Conservation (phyloP, 257 asterid species). For the Solanum bulbocastanum region DNA sequence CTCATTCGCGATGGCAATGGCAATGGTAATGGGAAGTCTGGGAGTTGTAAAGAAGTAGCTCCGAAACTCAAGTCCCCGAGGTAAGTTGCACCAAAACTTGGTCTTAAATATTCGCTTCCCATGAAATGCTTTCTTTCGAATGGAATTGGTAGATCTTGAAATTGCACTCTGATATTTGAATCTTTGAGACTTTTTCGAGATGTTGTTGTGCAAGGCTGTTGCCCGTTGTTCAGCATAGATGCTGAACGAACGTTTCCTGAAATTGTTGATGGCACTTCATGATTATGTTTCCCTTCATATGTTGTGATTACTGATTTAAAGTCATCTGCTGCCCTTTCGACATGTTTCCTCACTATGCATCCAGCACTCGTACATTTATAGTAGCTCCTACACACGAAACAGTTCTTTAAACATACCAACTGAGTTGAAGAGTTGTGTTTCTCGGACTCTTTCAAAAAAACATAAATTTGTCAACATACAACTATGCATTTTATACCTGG, state of each 20-base stretch:
- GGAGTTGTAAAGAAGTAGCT: neutral
- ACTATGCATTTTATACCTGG: constrained; percentile 35
- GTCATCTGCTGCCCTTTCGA: constrained; percentile 68
- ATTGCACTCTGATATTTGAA: neutral
- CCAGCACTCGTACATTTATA: constrained; percentile 80
- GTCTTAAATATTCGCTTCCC: neutral
- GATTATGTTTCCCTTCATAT: constrained; percentile 83
- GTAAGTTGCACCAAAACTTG: neutral
- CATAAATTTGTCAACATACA: neutral
- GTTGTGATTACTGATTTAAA: constrained; percentile 60
- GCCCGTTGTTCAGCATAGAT: neutral
- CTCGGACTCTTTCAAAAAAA: neutral
- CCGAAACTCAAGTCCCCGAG: neutral
- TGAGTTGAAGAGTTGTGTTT: neutral
- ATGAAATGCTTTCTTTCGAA: neutral
- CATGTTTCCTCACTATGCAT: constrained; percentile 74
- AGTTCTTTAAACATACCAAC: neutral
- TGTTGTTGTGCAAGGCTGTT: neutral
- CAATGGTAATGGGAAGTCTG: neutral
- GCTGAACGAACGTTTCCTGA: neutral
- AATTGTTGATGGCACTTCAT: constrained; percentile 32
- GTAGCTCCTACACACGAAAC: constrained; percentile 44
- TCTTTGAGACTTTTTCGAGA: neutral
- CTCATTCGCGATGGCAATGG: neutral
- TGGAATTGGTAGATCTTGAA: neutral